Evolutionary conservation across 2,329 filamentous ascomycete species (phyloP).

Genomic region (Bipolaris victoriae): DNA sequence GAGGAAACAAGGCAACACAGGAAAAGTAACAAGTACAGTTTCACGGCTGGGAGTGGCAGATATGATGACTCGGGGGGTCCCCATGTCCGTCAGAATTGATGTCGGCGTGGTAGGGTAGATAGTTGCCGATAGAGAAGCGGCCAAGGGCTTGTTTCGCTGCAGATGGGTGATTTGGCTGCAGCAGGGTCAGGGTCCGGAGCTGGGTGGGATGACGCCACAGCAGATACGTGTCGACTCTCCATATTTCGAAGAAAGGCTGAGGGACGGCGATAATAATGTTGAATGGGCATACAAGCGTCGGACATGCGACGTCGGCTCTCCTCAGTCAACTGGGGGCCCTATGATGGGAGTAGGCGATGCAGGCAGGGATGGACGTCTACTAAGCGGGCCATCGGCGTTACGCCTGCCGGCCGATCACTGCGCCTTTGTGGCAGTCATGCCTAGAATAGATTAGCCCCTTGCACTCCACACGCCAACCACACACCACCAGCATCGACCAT

Average conservation of each 20-base stretch:
- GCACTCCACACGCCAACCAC: conserved; percentile 18
- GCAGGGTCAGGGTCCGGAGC: conserved; percentile 11
- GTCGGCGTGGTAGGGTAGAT: conserved; percentile 21
- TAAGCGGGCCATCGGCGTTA: conserved; percentile 9
- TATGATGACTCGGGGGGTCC: neutral
- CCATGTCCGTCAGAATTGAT: conserved; percentile 1
- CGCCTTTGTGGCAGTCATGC: neutral
- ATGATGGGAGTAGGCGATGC: conserved; percentile 4
- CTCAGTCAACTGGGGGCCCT: conserved; percentile 22
- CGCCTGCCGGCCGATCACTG: conserved; percentile 17
- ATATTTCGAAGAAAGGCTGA: conserved; percentile 5
- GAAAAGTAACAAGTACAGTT: conserved; percentile 4
- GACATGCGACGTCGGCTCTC: conserved; percentile 35
- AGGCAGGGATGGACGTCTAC: conserved; percentile 6
- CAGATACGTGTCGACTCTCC: conserved; percentile 5
- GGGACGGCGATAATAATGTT: conserved; percentile 3
- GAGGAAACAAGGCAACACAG: neutral
- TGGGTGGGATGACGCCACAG: conserved; percentile 14
- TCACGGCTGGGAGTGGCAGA: conserved; percentile 1
- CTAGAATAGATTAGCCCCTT: conserved; percentile 29
- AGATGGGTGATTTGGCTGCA: neutral
- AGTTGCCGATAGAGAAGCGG: conserved; percentile 12
- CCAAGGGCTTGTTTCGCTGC: neutral
- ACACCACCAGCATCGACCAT: conserved; percentile 24
- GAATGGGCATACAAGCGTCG: conserved; percentile 11